Conservation (phyloP, 2,329 filamentous ascomycete species). For the Massarina eburnea region DNA sequence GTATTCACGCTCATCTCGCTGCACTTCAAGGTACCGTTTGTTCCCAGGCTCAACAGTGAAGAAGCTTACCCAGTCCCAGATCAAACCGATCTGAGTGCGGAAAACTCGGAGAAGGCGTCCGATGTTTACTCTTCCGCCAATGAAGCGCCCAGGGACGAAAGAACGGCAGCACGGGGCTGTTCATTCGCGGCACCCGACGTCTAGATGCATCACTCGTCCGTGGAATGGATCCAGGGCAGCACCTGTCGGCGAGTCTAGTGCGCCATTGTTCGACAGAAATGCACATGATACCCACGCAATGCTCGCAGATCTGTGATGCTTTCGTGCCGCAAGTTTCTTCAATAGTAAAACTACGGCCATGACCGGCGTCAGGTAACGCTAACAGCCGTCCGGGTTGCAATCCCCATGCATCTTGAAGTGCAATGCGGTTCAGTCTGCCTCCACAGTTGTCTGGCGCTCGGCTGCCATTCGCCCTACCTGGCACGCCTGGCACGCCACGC, state of each 20-base stretch:
- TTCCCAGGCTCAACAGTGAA: neutral
- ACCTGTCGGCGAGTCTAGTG: conserved; percentile 7
- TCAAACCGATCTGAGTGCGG: conserved; percentile 66
- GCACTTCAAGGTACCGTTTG: conserved; percentile 78
- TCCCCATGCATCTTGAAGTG: too few species aligned
- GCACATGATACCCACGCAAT: conserved; percentile 3
- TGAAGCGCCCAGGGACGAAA: conserved; percentile 10
- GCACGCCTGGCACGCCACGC: conserved; percentile 13
- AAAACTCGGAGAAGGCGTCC: conserved; percentile 9
- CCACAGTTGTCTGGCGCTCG: too few species aligned
- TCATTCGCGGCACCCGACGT: conserved; percentile 11
- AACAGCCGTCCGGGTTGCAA: too few species aligned
- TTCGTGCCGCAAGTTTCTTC: conserved; percentile 5
- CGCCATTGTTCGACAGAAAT: conserved; percentile 4
- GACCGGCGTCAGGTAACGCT: too few species aligned
- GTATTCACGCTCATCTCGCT: conserved; percentile 95
- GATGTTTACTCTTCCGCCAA: conserved; percentile 17
- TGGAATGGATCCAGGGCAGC: neutral
- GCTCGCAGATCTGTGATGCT: conserved; percentile 2
- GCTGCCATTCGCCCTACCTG: neutral
- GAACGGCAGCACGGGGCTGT: conserved; percentile 1
- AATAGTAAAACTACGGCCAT: too few species aligned
- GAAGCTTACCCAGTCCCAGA: conserved; percentile 44
- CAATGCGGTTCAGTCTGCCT: too few species aligned
- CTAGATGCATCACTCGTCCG: conserved; percentile 8